Base-by-base conservation (phyloP, 164 flowering plant genomes). In the Liquidambar formosana region DNA sequence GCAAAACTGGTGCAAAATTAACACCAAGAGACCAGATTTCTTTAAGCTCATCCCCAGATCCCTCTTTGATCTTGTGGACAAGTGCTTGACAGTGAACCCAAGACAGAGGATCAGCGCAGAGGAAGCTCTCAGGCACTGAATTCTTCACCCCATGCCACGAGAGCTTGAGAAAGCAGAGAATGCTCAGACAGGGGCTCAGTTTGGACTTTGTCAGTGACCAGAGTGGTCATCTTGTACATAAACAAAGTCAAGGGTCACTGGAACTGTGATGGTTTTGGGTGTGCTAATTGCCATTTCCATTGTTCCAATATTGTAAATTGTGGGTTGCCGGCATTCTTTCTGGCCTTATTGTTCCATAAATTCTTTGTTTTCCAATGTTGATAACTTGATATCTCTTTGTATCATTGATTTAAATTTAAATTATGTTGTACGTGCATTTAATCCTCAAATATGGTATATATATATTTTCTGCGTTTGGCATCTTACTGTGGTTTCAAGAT, bases 21-120 rank as follows among this genome's bases (percentile, higher is more conserved):
- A 86, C 78, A 89, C 94, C 3, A 87, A 79, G 82, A 85, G 92
- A 71, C 84, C 79, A 44, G 89, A 88, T 5, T 80, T 94, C 77
- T 71, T 88, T 6, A 72, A 83, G 41, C 43, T 15, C 43, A 76
- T 85, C 28, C 96, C 97, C 0, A 60, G 58, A 12, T 86, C 92
- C 18, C 88, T 95, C 6, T 84, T 84, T 73, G 96, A 95, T 78
- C 88, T 95, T 12, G 68, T 95, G n/a, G 94, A 95, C 65, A 95
- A 86, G 81, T 93, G 99, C 76, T 81, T 95, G 77, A 84, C 88
- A 0, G 93, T 90, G 75, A 95, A 95, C 70, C 97, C 99, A 27
- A 87, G 97, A 71, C 52, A 56, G 48, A 86, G 99, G 72, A 88
- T 93, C 49, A 87, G 83, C 64, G 91, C 97, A 48, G 97, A 92